Base-by-base conservation (phyloP, 2,329 filamentous ascomycete genomes). In the Penicillium sp. region DNA sequence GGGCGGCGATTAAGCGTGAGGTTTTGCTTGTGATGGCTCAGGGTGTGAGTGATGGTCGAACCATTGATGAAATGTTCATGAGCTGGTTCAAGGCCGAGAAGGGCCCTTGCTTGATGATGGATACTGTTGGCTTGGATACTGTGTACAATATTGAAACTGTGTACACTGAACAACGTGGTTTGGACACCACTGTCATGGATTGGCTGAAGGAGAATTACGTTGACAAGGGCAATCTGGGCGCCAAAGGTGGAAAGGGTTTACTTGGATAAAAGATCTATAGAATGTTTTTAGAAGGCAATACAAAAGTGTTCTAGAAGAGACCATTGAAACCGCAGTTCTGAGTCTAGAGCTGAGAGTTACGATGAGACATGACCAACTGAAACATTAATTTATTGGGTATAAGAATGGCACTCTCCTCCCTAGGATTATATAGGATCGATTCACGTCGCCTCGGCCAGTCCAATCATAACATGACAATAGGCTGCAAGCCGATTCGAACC, bases 71-170 rank as follows among this genome's bases (percentile, higher is more conserved):
- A 2, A 65, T 65, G 58, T 63, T 63, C 30, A 61, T 50, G 49
- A 54, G 57, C 11, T 65, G 61, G 59, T 63, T 65, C 43, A 38
- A 57, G 22, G 61, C 60, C 11, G 28, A 30, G 8, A 65, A 63
- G 37, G 61, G 62, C 8, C 61, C 61, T 28, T 65, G 61, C 40
- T 30, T 49, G 53, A 65, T 62, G 59, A 63, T 63, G 62, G 61
- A 65, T 54, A 58, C 56, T 11, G 62, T 64, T n/a, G 61, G 61
- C 1, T 52, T 63, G 54, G 62, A 64, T 50, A 65, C 59, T 16
- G 61, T 65, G 46, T 62, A 59, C 57, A 60, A 60, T 55, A 60
- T 65, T 36, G 61, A 65, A 38, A 47, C 44, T 47, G 46, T 65
- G 2, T 63, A 62, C 51, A 31, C 26, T 17, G 16, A 56, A 33